Conservation (phyloP, 2,329 filamentous ascomycete species). For the Talaromyces sp. region DNA sequence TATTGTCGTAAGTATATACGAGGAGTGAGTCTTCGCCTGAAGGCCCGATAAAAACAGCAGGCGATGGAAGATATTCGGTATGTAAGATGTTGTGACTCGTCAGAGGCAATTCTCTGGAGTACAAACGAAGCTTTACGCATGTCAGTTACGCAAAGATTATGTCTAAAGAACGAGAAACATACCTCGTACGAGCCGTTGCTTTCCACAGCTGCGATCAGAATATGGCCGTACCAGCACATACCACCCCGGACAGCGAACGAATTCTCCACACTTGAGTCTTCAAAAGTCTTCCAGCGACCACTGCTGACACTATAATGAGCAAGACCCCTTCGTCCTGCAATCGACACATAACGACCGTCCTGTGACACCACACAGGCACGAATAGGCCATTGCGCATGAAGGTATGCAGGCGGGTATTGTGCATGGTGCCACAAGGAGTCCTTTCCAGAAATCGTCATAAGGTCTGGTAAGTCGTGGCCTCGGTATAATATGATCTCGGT, state of each 20-base stretch:
- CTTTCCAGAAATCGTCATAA: conserved; percentile 88
- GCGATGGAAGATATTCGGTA: conserved; percentile 71
- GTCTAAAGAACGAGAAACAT: conserved; percentile 20
- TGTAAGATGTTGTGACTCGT: conserved; percentile 71
- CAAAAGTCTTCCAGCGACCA: conserved; percentile 92
- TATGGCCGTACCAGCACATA: conserved; percentile 98
- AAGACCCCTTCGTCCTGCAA: conserved; percentile 88
- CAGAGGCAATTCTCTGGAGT: conserved; percentile 78
- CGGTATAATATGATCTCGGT: conserved; percentile 87
- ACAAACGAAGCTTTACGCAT: conserved; percentile 66
- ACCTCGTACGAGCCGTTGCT: conserved; percentile 73
- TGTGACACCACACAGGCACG: conserved; percentile 80
- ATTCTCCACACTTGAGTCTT: conserved; percentile 74
- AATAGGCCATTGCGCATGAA: conserved; percentile 91
- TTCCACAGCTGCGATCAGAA: conserved; percentile 90
- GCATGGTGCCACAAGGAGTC: conserved; percentile 93
- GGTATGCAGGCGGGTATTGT: conserved; percentile 77
- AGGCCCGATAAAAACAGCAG: conserved; percentile 83
- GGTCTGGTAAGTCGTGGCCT: conserved; percentile 84
- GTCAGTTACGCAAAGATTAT: conserved; percentile 17
- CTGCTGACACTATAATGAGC: conserved; percentile 95
- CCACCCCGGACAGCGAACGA: conserved; percentile 90
- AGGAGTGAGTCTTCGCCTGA: conserved; percentile 92
- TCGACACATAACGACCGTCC: conserved; percentile 88
- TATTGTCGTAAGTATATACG: conserved; percentile 95